Base-by-base conservation (phyloP, 2,329 filamentous ascomycete species). In the Didymella lethalis region DNA sequence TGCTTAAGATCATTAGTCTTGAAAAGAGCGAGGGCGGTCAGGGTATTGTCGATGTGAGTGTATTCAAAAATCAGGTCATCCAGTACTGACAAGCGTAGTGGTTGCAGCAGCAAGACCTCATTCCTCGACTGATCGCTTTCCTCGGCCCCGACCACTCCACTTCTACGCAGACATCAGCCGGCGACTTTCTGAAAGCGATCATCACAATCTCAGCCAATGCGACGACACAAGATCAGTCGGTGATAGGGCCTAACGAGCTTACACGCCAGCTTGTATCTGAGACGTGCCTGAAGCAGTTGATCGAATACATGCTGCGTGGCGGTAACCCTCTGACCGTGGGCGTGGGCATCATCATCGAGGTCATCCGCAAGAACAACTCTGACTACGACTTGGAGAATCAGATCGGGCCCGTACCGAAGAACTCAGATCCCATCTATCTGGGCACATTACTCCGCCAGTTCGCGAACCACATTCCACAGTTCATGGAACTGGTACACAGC, bases 131-230 rank as follows among this genome's bases (percentile, higher is more conserved):
- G 2, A 86, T 99, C 1, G 90, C 91, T 5, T 97, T 93, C 76
- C 86, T 99, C 23, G 90, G 91, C 2, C 89, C 93, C 0, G 88
- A 96, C 61, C 88, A 96, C 72, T 90, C 88, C 63, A 92, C 92
- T 76, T 91, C 94, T 1, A 96, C 95, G 2, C 95, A 99, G 77
- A 98, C 95, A 0, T 96, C 95, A 0, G 95, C 95, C 0, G 95
- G 95, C 43, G 95, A 99, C 75, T 99, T 99, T 68, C 86, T 99
- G 70, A 99, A 99, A 77, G 95, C 95, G 41, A 97, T 99, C 74
- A 98, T 99, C 66, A 99, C 95, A 26, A 97, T 99, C 58, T 98
- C 95, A 1, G 95, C 95, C 61, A 99, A 99, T 73, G 95, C 95
- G 3, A 97, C 94, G 1, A 95, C 97, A 69, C 96, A 97, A 72